phyloP scores from a whole-genome alignment of 148 eudicot genomes.

The Nepenthes gracilis region DNA sequence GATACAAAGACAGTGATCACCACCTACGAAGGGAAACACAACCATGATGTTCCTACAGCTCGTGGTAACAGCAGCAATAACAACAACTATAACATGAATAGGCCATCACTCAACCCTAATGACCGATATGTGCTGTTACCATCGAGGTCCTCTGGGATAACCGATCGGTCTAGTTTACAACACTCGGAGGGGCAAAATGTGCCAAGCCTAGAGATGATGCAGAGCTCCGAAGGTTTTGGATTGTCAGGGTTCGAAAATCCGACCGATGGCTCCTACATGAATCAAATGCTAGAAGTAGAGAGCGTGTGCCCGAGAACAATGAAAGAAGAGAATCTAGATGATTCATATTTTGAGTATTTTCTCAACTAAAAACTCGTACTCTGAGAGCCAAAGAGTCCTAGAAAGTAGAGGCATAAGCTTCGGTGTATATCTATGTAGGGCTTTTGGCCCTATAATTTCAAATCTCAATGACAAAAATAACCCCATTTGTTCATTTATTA shows the following conservation, averaged over 20 bases:
- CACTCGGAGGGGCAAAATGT: constrained; percentile 22
- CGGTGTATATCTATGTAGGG: too few relatives aligned
- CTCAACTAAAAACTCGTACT: constrained; percentile 14
- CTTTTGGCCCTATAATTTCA: too few relatives aligned
- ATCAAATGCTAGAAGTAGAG: constrained; percentile 16
- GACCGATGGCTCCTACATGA: constrained; percentile 12
- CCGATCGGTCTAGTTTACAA: constrained; percentile 9
- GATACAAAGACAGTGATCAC: constrained; percentile 63
- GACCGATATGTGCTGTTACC: constrained; percentile 22
- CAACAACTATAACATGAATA: constrained; percentile 14
- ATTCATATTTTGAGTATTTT: constrained; percentile 33
- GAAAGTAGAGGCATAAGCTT: too few relatives aligned
- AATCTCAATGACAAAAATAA: too few relatives aligned
- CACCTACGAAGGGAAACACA: constrained; percentile 74
- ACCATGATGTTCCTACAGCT: constrained; percentile 72
- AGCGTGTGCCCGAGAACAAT: constrained; percentile 8
- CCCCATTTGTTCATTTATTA: too few relatives aligned
- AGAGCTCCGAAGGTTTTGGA: constrained; percentile 22
- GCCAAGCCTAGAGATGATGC: constrained; percentile 43
- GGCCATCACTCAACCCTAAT: constrained; percentile 7
- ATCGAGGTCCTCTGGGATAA: constrained; percentile 44
- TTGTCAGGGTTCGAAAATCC: constrained; percentile 35
- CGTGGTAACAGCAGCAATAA: constrained; percentile 56
- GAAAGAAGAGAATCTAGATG: constrained; percentile 67
- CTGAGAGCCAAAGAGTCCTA: too few relatives aligned